Conservation (phyloP, 305 asterid genomes). For the Andrographis paniculata region DNA sequence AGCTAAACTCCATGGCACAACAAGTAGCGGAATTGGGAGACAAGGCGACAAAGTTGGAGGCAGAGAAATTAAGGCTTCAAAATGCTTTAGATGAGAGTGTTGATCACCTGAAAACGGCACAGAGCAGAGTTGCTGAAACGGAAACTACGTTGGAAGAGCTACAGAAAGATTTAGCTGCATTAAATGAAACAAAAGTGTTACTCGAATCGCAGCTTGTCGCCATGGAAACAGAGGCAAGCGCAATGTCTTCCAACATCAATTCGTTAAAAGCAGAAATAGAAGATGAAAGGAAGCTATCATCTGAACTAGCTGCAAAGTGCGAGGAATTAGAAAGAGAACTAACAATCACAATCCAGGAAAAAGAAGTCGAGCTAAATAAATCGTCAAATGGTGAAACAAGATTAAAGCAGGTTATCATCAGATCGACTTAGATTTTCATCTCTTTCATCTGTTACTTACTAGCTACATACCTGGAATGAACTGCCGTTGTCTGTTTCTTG, state of each 20-base stretch:
- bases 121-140: conserved; percentile 29
- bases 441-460: background rate
- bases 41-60: conserved; percentile 28
- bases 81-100: conserved; percentile 33
- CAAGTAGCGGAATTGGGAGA: conserved; percentile 38
- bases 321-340: conserved; percentile 46
- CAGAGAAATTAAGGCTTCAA: conserved; percentile 47
- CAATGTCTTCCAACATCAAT: conserved; percentile 35
- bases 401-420: conserved; percentile 66
- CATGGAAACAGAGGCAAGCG: conserved; percentile 57
- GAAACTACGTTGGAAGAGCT: conserved; percentile 34
- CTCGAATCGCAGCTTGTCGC: conserved; percentile 45
- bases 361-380: conserved; percentile 24
- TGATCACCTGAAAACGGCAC: conserved; percentile 35
- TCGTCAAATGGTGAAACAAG: conserved; percentile 38
- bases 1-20: conserved; percentile 32
- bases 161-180: conserved; percentile 39
- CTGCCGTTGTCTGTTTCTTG: background rate
- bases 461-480: background rate
- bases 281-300: conserved; percentile 34
- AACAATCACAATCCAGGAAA: conserved; percentile 29
- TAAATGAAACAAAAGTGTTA: conserved; percentile 40
- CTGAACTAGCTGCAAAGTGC: conserved; percentile 32
- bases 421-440: no score
- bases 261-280: conserved; percentile 36